Conservation (phyloP, 208 protist genomes). For the Phytomonas sp. region DNA sequence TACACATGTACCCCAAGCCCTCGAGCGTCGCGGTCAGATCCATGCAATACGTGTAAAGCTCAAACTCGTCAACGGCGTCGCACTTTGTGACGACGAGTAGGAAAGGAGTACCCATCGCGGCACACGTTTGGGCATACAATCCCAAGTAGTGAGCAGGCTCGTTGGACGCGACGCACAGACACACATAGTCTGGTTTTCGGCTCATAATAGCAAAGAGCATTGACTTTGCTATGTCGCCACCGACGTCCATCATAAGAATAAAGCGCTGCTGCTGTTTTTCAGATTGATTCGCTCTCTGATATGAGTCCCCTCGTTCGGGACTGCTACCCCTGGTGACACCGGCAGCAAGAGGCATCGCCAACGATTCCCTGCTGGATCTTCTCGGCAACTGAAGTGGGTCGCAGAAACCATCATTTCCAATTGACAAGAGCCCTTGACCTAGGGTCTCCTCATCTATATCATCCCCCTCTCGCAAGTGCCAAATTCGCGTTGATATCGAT, state of each 20-base stretch:
- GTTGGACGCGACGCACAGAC: slow-evolving; percentile 56
- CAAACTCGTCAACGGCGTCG: slow-evolving; percentile 89
- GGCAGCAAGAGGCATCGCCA: background rate
- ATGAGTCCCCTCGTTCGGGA: background rate
- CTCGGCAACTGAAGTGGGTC: background rate
- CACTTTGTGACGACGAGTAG: slow-evolving; percentile 93
- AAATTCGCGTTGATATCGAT: slow-evolving; percentile 89
- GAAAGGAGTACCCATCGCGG: slow-evolving; percentile 89
- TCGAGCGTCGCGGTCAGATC: slow-evolving; percentile 59
- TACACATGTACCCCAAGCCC: slow-evolving; percentile 26
- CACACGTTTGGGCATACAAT: slow-evolving; percentile 89
- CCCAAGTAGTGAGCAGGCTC: slow-evolving; percentile 14
- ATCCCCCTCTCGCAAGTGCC: slow-evolving; percentile 16
- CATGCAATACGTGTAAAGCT: slow-evolving; percentile 85
- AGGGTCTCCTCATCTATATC: background rate
- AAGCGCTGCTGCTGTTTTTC: slow-evolving; percentile 12
- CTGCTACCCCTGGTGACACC: background rate
- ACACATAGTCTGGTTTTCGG: slow-evolving; percentile 85
- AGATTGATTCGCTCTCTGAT: background rate
- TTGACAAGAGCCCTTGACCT: background rate
- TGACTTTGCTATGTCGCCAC: slow-evolving; percentile 70
- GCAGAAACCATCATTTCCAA: background rate
- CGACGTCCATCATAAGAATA: slow-evolving; percentile 66
- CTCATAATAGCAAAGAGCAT: slow-evolving; percentile 92
- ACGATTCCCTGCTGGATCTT: background rate